phyloP scores from a whole-genome alignment of 495 filamentous ascomycete species.

The Aspergillus baeticus region DNA sequence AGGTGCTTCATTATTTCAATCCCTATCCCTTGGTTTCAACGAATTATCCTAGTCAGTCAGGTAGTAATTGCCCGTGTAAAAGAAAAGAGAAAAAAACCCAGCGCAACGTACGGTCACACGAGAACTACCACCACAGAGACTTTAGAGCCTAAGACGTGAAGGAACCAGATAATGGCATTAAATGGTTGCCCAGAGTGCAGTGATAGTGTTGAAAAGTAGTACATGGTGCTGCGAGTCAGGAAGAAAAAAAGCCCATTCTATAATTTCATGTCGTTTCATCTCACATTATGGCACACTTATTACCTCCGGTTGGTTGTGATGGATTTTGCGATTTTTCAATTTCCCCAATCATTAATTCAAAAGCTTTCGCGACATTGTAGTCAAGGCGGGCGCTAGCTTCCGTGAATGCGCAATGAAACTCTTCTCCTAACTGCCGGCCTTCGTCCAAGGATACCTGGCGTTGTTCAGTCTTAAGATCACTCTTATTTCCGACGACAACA shows the following conservation, averaged over 20 bases:
- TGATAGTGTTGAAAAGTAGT: not conserved
- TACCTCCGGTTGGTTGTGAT: slow-evolving; percentile 70
- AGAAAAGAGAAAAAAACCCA: too few relatives aligned
- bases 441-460: slow-evolving; percentile 86
- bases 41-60: too few relatives aligned
- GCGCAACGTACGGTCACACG: too few relatives aligned
- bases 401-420: slow-evolving; percentile 90
- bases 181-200: too few relatives aligned
- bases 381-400: slow-evolving; percentile 93
- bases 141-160: too few relatives aligned
- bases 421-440: slow-evolving; percentile 74
- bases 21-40: too few relatives aligned
- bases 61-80: too few relatives aligned
- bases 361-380: slow-evolving; percentile 88
- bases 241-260: not conserved
- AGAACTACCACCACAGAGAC: too few relatives aligned
- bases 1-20: too few relatives aligned
- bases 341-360: slow-evolving; percentile 91
- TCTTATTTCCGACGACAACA: slow-evolving; percentile 96
- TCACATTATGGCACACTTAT: slow-evolving; percentile 86
- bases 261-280: not conserved
- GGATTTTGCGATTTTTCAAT: slow-evolving; percentile 96
- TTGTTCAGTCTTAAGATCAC: slow-evolving; percentile 87
- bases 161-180: too few relatives aligned
- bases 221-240: not conserved